Evolutionary conservation across 129 eudicot genomes (phyloP), one percentile per base, ranked within the genome.

Genomic region (Helianthus tuberosus): DNA sequence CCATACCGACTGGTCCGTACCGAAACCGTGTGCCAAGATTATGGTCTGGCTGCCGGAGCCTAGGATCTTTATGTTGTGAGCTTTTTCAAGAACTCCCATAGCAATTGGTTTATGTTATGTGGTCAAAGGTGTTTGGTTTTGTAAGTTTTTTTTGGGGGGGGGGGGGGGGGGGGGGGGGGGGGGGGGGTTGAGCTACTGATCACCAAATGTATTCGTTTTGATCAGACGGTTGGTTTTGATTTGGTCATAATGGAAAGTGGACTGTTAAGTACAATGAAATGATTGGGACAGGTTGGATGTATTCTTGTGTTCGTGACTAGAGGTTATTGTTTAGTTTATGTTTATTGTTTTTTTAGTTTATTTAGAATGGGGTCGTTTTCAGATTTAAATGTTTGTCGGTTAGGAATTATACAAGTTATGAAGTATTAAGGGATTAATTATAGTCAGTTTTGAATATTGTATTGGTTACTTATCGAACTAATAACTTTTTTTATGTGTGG

Each of bases 1-100:
- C 98, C 98, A 94, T 12, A 94, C 97, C 1, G 98, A 94, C 52
- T 94, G 98, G 79, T 94, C 98, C 5, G 98, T 88, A 6, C 98
- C 98, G 58, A 94, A 94, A 3, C 98, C 98, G 62, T 94, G 98
- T 11, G 85, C 97, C 53, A 94, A 62, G 12, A 94, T 86, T 10
- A 94, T 84, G 6, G 87, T 84, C 55, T 68, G 78, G 29, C 49
- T 38, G 1, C 97, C 93, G n/a, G 91, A 79, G 1, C 98, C 98
- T 25, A 90, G 1, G 15, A 94, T 50, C 72, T 91, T 85, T 0
- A 86, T 93, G 84, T 94, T 93, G 84, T 93, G 98, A 27, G 96
- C 98, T 72, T 88, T 79, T 74, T 89, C 92, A 5, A 86, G 91
- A 5, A 93, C 79, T 11, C 96, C 98, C 98, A 93, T 93, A 52